Base-by-base conservation (phyloP, 768 basidiomycete species). In the Suillus brevipes region DNA sequence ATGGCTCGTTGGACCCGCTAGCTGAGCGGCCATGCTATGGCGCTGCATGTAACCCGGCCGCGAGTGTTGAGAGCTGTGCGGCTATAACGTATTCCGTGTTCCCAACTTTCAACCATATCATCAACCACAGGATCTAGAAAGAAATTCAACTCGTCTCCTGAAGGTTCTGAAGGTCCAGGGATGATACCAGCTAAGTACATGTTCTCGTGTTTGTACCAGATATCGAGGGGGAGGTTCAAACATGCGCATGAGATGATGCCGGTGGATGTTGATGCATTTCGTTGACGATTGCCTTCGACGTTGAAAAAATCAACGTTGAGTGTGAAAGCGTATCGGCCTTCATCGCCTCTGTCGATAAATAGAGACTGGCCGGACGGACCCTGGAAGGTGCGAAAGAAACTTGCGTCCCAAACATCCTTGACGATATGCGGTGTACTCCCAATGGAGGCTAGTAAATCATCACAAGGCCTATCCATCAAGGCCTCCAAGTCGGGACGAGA, bases 151-250 rank as follows among this genome's bases (percentile, higher is more conserved):
- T 75, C 37, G 0, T 76, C 69, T 12, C 65, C 36, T 12, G 43
- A 45, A 0, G 81, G 80, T 23, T 81, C 73, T 2, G 69, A 60
- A 0, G 81, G 82, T 0, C 81, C 77, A 1, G 78, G 80, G 4
- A 81, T 77, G 40, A 81, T 68, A 0, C 73, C 79, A 0, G 72
- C 74, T 0, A 81, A 68, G 64, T 75, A 82, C 65, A 83, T 71
- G 65, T 84, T 80, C 31, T 81, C 74, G 0, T 68, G 68, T 12
- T 74, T 73, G 64, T 79, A 81, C 4, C 72, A 66, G 1, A 77
- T 61, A 28, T 77, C 66, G 0, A 70, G 71, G 0, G 80, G 80
- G 0, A 83, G 72, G 57, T 82, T 82, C 1, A 70, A 42, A 18
- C 66, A 72, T 1, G 68, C 62, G 47, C 64, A 65, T 0, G 66